Percentiles rank a stretch among this genome's conserved stretches.
These are phyloP conservation scores for Lipomyces mesembrius DNA, from an alignment of 805 yeast genomes.

Conservation along the genomic window DNA sequence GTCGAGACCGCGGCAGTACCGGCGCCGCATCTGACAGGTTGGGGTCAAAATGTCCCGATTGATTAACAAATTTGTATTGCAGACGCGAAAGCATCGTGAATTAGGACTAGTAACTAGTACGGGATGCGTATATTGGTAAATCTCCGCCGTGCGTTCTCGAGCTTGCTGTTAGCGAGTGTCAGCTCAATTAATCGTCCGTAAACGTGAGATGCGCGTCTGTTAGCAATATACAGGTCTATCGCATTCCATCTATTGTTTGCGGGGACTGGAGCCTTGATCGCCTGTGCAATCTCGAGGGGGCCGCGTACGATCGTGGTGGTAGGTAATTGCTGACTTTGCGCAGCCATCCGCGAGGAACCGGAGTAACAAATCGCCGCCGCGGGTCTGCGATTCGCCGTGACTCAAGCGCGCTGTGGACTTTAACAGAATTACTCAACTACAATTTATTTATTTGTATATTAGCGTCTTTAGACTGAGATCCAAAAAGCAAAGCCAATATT, in stretches of 20 bases:
- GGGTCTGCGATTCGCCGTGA: too few relatives aligned
- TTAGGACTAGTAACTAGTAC: background rate
- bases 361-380: background rate
- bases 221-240: background rate
- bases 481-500: too few relatives aligned
- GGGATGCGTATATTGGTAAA: background rate
- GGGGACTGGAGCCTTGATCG: background rate
- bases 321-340: background rate
- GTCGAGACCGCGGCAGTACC: background rate
- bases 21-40: background rate
- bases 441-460: too few relatives aligned
- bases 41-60: background rate
- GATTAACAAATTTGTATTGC: background rate
- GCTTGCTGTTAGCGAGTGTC: background rate
- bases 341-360: background rate
- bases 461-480: too few relatives aligned
- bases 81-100: background rate
- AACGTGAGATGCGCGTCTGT: background rate
- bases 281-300: background rate
- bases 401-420: too few relatives aligned
- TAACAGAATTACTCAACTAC: too few relatives aligned
- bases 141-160: background rate
- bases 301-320: background rate
- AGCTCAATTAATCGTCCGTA: background rate
- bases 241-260: background rate